phyloP scores from a whole-genome alignment of 805 yeast genomes.

The Priceomyces carsonii region DNA sequence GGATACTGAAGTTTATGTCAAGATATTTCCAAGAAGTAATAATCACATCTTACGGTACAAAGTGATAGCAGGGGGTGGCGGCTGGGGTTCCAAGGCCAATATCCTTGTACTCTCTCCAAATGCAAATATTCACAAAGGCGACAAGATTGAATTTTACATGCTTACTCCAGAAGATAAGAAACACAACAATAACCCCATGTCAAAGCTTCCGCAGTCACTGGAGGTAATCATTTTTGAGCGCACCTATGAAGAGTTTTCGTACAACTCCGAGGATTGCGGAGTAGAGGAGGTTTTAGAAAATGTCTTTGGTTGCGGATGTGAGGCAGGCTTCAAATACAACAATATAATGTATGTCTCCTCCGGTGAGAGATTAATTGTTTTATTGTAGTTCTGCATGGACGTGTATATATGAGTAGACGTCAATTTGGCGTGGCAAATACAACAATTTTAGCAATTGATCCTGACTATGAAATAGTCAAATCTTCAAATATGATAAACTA shows the following conservation, averaged over 20 bases:
- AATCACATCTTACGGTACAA: conserved; percentile 35
- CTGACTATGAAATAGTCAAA: not conserved
- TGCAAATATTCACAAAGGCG: conserved; percentile 48
- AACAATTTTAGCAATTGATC: too few species aligned
- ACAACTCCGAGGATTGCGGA: conserved; percentile 8
- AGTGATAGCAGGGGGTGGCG: conserved; percentile 74
- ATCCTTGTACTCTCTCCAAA: conserved; percentile 66
- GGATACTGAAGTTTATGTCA: conserved; percentile 44
- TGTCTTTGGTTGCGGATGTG: conserved; percentile 35
- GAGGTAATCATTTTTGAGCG: conserved; percentile 28
- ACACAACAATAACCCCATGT: conserved; percentile 8
- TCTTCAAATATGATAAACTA: conserved; percentile 46
- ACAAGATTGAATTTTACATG: conserved; percentile 47
- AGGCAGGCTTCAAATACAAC: conserved; percentile 28
- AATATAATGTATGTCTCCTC: conserved; percentile 27
- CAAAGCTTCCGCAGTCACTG: conserved; percentile 6
- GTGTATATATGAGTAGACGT: not conserved
- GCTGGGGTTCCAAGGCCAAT: conserved; percentile 71
- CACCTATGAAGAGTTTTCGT: conserved; percentile 29
- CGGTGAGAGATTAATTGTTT: conserved; percentile 23
- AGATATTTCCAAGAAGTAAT: conserved; percentile 18
- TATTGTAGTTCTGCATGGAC: conserved; percentile 1
- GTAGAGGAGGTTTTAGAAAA: conserved; percentile 11
- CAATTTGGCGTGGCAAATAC: too few species aligned
- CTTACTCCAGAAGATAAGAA: conserved; percentile 36